phyloP scores from a whole-genome alignment of 257 asterid genomes.

The Gardenia jasminoides region DNA sequence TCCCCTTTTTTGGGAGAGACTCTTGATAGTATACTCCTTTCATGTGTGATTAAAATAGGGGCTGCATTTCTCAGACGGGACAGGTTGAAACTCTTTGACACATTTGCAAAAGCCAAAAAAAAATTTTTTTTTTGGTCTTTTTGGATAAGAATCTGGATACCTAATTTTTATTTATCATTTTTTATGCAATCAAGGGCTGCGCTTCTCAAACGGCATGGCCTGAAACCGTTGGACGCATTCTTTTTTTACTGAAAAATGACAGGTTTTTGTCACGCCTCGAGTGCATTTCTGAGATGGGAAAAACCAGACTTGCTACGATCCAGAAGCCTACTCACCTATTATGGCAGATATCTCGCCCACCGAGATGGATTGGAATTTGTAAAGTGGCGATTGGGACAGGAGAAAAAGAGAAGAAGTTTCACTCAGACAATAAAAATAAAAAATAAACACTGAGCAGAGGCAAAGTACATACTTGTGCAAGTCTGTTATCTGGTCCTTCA shows the following conservation, averaged over 20 bases:
- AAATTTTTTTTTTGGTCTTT: no score
- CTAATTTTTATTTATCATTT: no score
- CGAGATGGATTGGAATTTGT: background rate
- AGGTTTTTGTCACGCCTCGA: background rate
- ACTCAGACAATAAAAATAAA: background rate
- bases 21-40: no score
- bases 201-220: background rate
- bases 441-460: background rate
- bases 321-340: constrained; percentile 12
- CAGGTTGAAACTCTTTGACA: no score
- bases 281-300: constrained; percentile 3
- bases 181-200: background rate
- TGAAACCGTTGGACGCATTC: background rate
- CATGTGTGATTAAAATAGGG: no score
- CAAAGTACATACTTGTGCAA: background rate
- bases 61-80: no score
- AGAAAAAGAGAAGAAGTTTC: constrained; percentile 10
- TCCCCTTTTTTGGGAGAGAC: background rate
- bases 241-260: background rate
- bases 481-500: background rate
- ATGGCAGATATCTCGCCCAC: background rate
- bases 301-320: constrained; percentile 10
- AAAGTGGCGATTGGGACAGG: constrained; percentile 9
- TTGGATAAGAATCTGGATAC: no score
- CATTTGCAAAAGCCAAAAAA: no score